phyloP scores from a whole-genome alignment of 2,329 filamentous ascomycete genomes.

The Xylariaceae sp. region DNA sequence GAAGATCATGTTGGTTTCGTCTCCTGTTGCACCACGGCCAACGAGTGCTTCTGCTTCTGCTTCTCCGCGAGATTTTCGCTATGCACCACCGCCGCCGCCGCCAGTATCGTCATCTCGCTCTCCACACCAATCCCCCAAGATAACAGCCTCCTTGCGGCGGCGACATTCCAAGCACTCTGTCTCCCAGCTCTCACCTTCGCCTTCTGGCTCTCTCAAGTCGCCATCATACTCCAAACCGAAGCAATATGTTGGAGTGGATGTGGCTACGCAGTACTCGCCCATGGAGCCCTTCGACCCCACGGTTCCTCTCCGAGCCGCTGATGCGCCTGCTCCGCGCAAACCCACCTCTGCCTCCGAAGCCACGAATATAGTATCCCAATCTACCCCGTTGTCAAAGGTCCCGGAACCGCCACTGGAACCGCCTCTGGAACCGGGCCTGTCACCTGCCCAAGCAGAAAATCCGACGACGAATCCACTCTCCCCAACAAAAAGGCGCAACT shows the following conservation, averaged over 20 bases:
- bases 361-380: constrained; percentile 24
- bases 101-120: constrained; percentile 42
- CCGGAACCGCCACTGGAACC: constrained; percentile 34
- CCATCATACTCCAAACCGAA: constrained; percentile 39
- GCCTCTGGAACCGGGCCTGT: constrained; percentile 34
- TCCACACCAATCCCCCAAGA: constrained; percentile 49
- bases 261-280: constrained; percentile 55
- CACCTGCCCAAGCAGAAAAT: constrained; percentile 26
- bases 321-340: constrained; percentile 41
- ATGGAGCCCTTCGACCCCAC: constrained; percentile 53
- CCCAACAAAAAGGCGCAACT: constrained; percentile 52
- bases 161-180: constrained; percentile 45
- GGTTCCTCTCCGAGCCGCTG: constrained; percentile 40
- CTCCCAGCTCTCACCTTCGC: constrained; percentile 44
- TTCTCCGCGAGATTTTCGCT: constrained; percentile 56
- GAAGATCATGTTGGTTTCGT: constrained; percentile 65
- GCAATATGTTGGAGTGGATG: constrained; percentile 55
- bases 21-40: constrained; percentile 56
- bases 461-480: constrained; percentile 37
- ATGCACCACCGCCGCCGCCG: constrained; percentile 46
- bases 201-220: constrained; percentile 40
- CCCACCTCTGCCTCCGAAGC: constrained; percentile 29
- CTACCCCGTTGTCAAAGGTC: constrained; percentile 26
- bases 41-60: constrained; percentile 50
- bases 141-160: constrained; percentile 49